phyloP scores from a whole-genome alignment of 495 filamentous ascomycete genomes.

The Penicillium mononematosum region DNA sequence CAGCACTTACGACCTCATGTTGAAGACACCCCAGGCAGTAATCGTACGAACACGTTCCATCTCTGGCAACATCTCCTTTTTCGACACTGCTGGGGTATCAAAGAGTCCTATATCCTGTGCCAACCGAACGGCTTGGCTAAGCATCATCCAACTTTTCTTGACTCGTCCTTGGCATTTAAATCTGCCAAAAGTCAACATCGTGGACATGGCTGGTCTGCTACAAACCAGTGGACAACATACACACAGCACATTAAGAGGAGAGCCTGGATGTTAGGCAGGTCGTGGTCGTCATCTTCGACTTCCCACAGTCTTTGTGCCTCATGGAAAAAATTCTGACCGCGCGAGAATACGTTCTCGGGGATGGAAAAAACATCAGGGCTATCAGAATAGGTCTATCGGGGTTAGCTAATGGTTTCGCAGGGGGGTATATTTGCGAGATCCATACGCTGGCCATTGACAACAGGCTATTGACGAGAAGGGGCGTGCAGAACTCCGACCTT shows the following conservation, averaged over 20 bases:
- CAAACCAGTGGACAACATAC: conserved; percentile 27
- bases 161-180: conserved; percentile 34
- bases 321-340: conserved; percentile 32
- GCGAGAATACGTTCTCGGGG: conserved; percentile 27
- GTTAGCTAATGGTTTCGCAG: conserved; percentile 9
- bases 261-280: conserved; percentile 39
- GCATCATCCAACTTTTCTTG: conserved; percentile 34
- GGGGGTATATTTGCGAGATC: neutral
- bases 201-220: neutral
- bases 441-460: conserved; percentile 43
- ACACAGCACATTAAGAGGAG: conserved; percentile 36
- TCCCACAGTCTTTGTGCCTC: conserved; percentile 40
- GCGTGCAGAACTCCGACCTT: conserved; percentile 36
- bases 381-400: conserved; percentile 41
- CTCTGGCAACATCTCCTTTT: conserved; percentile 18
- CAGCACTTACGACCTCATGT: conserved; percentile 31
- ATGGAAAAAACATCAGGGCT: conserved; percentile 47
- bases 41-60: conserved; percentile 27
- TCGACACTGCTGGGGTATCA: conserved; percentile 13
- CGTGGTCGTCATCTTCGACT: conserved; percentile 34
- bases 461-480: conserved; percentile 43
- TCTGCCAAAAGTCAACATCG: conserved; percentile 26
- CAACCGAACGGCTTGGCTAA: conserved; percentile 38
- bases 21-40: conserved; percentile 40
- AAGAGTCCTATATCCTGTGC: conserved; percentile 37